Evolutionary conservation across 257 asterid genomes (phyloP).

Genomic region (Verbena officinalis): DNA sequence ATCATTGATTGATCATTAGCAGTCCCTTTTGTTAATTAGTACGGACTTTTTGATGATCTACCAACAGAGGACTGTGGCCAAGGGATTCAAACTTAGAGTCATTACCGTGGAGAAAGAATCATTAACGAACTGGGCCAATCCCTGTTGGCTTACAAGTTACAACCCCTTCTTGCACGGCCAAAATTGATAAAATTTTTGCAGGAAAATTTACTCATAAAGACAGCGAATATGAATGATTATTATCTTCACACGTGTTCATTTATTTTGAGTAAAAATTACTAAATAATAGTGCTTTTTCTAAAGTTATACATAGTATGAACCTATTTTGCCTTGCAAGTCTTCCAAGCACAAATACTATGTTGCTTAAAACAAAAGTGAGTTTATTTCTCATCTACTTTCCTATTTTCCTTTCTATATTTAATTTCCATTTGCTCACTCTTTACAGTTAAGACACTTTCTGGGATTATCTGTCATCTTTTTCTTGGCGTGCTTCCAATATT

Average conservation of each 20-base stretch:
- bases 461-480: conserved; percentile 10
- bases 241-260: neutral
- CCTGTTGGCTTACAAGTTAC: too few species aligned
- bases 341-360: conserved; percentile 26
- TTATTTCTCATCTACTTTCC: neutral
- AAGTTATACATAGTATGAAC: neutral
- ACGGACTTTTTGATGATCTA: too few species aligned
- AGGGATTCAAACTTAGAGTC: too few species aligned
- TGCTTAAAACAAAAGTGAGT: conserved; percentile 27
- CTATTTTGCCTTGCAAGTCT: conserved; percentile 43
- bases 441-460: neutral
- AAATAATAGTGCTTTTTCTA: neutral
- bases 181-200: neutral
- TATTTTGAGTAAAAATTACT: conserved; percentile 9
- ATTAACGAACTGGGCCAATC: too few species aligned
- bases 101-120: too few species aligned
- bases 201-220: neutral
- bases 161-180: too few species aligned
- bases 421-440: neutral
- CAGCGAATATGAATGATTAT: neutral
- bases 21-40: too few species aligned
- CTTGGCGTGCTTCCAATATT: conserved; percentile 35
- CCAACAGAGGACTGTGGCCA: too few species aligned
- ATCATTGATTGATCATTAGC: too few species aligned
- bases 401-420: neutral